A percentile compares a stretch with the other conserved stretches of the same genome.
These are phyloP conservation scores for Geum urbanum DNA, from an alignment of 306 rosid genomes.

Conservation along the genomic window DNA sequence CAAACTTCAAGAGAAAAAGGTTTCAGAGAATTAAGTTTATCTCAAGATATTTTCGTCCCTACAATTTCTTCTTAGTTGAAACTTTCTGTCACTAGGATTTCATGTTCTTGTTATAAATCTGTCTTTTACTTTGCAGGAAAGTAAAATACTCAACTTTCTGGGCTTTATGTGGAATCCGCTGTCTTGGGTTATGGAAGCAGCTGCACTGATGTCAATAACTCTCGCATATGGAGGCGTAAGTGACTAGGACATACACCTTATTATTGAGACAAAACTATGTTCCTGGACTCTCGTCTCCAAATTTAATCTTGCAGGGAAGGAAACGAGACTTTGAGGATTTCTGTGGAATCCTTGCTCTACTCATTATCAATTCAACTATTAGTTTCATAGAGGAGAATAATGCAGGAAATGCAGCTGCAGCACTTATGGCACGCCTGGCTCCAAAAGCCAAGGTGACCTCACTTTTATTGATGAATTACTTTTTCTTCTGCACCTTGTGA, in stretches of 20 bases:
- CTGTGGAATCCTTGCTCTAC: slow-evolving; percentile 16
- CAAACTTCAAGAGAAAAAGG: slow-evolving; percentile 29
- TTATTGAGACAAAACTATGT: background rate
- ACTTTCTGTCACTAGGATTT: background rate
- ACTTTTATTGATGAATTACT: background rate
- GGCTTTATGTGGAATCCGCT: slow-evolving; percentile 31
- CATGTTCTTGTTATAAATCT: background rate
- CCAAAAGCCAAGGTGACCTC: slow-evolving; percentile 26
- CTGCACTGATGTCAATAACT: slow-evolving; percentile 24
- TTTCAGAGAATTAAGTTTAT: background rate
- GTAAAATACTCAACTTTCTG: slow-evolving; percentile 21
- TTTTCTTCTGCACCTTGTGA: background rate
- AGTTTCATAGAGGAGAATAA: slow-evolving; percentile 29
- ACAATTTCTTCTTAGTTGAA: background rate
- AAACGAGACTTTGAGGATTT: slow-evolving; percentile 18
- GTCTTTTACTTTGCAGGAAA: slow-evolving; percentile 18
- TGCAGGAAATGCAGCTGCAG: slow-evolving; percentile 29
- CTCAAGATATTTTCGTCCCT: background rate
- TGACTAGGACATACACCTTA: background rate
- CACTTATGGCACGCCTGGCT: slow-evolving; percentile 31
- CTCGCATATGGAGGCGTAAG: slow-evolving; percentile 20
- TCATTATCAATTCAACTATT: slow-evolving; percentile 25
- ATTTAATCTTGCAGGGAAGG: slow-evolving; percentile 16
- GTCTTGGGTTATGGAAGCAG: slow-evolving; percentile 36
- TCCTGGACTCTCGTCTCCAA: background rate